Conservation (phyloP, 1,284 basidiomycete genomes). For the Malassezia globosa region DNA sequence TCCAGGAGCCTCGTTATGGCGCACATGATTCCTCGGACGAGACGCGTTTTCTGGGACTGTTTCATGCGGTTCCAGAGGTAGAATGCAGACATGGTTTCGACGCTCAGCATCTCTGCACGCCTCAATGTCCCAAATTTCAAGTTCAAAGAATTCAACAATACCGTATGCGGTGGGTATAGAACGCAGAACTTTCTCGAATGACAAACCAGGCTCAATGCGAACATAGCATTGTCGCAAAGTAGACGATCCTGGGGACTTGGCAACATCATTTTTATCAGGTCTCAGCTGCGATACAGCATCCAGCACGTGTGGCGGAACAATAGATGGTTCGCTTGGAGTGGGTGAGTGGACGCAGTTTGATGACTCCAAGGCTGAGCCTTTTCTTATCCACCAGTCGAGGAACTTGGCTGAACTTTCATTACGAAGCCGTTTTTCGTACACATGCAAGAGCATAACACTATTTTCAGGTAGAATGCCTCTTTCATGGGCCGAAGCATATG, state of each 20-base stretch:
- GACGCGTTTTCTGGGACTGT: no score
- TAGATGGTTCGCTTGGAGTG: neutral
- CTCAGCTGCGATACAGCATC: slow-evolving; percentile 8
- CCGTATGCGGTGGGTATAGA: slow-evolving; percentile 8
- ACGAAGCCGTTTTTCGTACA: slow-evolving; percentile 12
- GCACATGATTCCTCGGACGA: no score
- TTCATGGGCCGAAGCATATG: neutral
- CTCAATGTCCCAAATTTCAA: slow-evolving; percentile 6
- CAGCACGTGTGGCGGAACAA: slow-evolving; percentile 11
- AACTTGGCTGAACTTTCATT: slow-evolving; percentile 13
- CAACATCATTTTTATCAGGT: neutral
- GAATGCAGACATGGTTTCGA: neutral
- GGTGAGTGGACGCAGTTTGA: no score
- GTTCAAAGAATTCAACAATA: slow-evolving; percentile 11
- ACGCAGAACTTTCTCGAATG: neutral
- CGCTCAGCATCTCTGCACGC: neutral
- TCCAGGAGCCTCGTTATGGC: no score
- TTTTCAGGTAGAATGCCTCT: neutral
- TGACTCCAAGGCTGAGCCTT: slow-evolving; percentile 8
- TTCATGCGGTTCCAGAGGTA: neutral
- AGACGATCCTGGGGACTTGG: neutral
- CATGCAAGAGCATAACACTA: neutral
- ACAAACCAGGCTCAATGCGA: neutral
- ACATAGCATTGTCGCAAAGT: slow-evolving; percentile 1
- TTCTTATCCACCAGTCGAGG: slow-evolving; percentile 16